Evolutionary conservation across 164 flowering plant genomes (phyloP).

Genomic region (Hamamelis virginiana): DNA sequence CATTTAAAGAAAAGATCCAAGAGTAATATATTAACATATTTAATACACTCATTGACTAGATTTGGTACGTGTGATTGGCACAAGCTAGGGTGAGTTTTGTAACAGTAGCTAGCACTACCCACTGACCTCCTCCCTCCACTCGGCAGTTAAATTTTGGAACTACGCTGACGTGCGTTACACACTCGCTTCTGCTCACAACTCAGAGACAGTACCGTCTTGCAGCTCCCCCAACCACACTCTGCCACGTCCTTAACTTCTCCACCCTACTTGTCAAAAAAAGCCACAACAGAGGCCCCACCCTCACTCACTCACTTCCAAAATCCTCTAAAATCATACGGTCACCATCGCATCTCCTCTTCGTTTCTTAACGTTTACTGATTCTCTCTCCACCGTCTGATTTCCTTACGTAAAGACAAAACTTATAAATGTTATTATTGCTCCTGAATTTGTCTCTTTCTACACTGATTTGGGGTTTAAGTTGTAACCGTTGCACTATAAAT

Average conservation of each 20-base stretch:
- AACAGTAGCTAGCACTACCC: background rate
- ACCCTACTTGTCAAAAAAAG: background rate
- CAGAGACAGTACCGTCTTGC: slow-evolving; percentile 1
- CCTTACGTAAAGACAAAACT: too few species aligned
- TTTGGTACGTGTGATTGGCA: too few species aligned
- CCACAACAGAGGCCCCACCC: background rate
- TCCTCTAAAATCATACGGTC: background rate
- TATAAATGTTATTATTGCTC: too few species aligned
- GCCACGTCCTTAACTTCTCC: slow-evolving; percentile 5
- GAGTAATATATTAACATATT: too few species aligned
- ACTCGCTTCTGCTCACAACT: background rate
- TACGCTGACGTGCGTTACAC: slow-evolving; percentile 1
- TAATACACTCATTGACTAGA: too few species aligned
- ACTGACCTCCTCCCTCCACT: background rate
- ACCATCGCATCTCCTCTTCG: background rate
- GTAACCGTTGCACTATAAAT: slow-evolving; percentile 24
- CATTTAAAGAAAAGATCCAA: too few species aligned
- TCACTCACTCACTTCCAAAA: too few species aligned
- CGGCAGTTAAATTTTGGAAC: slow-evolving; percentile 8
- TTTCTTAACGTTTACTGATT: background rate
- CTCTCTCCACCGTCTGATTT: slow-evolving; percentile 16
- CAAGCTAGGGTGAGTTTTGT: background rate
- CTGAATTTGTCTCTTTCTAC: slow-evolving; percentile 10
- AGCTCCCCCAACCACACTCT: background rate
- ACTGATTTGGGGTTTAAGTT: background rate